phyloP scores from a whole-genome alignment of 2,329 filamentous ascomycete species.

The Ascochyta viciae-villosae region DNA sequence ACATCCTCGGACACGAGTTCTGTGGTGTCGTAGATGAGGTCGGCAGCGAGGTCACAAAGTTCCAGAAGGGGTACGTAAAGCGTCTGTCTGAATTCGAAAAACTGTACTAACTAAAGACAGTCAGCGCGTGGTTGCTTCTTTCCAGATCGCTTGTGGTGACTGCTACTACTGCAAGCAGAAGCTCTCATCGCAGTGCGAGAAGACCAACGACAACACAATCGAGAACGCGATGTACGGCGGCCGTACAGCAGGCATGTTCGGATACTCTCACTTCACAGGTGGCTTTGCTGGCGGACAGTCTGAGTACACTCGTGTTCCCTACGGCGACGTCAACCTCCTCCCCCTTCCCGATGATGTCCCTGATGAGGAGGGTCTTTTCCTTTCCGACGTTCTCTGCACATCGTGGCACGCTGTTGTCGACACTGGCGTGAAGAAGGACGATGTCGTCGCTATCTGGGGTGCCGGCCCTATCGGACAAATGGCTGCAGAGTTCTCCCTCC shows the following conservation, averaged over 20 bases:
- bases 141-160: slow-evolving; percentile 76
- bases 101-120: slow-evolving; percentile 33
- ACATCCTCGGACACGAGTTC: slow-evolving; percentile 62
- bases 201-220: slow-evolving; percentile 76
- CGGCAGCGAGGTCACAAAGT: slow-evolving; percentile 52
- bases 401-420: slow-evolving; percentile 85
- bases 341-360: slow-evolving; percentile 79
- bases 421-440: slow-evolving; percentile 78
- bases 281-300: slow-evolving; percentile 89
- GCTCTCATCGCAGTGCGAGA: slow-evolving; percentile 79
- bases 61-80: slow-evolving; percentile 50
- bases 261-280: slow-evolving; percentile 74
- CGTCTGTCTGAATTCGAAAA: not conserved
- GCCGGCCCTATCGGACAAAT: slow-evolving; percentile 87
- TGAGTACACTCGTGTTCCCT: slow-evolving; percentile 83
- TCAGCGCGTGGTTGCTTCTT: slow-evolving; percentile 78
- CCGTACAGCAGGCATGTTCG: slow-evolving; percentile 71
- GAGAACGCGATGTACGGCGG: slow-evolving; percentile 80
- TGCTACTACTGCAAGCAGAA: slow-evolving; percentile 84
- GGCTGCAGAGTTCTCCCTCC: slow-evolving; percentile 69
- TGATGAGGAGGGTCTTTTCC: slow-evolving; percentile 82
- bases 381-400: slow-evolving; percentile 81
- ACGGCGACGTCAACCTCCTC: slow-evolving; percentile 81
- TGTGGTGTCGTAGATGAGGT: slow-evolving; percentile 59
- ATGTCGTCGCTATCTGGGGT: slow-evolving; percentile 86